Evolutionary conservation across 192 early-diverging fungal species (phyloP), one percentile per base, ranked within the genome.

Genomic region (Gonapodya sp.): DNA sequence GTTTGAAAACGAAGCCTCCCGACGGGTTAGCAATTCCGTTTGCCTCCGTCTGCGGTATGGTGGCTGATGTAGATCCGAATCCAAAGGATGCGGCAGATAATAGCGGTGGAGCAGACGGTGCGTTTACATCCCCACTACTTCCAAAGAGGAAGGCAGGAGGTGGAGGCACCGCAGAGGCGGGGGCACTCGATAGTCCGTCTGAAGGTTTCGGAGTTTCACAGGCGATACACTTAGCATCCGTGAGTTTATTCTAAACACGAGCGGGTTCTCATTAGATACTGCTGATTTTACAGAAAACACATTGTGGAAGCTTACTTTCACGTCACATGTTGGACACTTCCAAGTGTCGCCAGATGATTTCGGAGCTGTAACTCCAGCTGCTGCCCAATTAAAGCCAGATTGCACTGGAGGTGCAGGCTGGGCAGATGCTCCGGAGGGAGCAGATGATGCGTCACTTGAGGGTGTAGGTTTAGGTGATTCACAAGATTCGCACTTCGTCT

Each of bases 271-370:
- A 24, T 64, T 24, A 16, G 8, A 64, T 24, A 64, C 8, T 16
- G 24, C 46, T 16, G 8, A 24, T 24, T 64, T 64, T 24, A 64
- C 24, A 64, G 8, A 24, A 64, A 24, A 16, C 46, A 64, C 24
- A 8, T 16, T 24, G 8, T 8, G 24, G 8, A 64, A 8, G 24
- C 46, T 64, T 24, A 64, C 46, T 33, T 31, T 77, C 8, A 77
- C 75, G 8, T 32, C 34, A 34, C 75, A 77, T 2, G 75, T 77
- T 14, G 75, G 2, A 34, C 75, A 77, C 75, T 77, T 77, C 75
- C 75, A 77, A 33, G 75, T 77, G 31, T 77, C 75, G 8, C 34
- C 34, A 14, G 18, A 18, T 18, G 75, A 14, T 33, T 18, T 77
- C 8, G 75, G 75, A 14, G 75, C 8, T 33, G 16, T 31, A 16